Evolutionary conservation across 345 rosid species (phyloP).

Genomic region (Aethionema arabicum): DNA sequence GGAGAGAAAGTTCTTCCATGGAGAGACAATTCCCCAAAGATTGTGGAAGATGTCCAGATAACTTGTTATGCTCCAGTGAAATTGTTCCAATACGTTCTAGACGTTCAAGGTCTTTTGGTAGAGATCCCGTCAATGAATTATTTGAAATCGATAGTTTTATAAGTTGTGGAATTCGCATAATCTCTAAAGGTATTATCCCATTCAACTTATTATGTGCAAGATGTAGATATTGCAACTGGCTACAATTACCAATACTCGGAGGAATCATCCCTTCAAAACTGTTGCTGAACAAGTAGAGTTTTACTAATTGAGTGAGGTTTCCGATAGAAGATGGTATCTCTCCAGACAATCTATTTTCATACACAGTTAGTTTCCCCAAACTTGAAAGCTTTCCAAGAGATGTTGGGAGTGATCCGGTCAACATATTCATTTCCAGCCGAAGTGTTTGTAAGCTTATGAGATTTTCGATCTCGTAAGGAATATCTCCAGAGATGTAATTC

Average conservation of each 20-base stretch:
- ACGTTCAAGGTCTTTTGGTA: constrained; percentile 22
- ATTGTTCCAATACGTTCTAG: background rate
- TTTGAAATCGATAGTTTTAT: background rate
- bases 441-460: background rate
- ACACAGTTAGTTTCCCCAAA: background rate
- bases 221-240: background rate
- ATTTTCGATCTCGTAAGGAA: background rate
- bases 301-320: background rate
- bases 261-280: background rate
- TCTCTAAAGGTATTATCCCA: constrained; percentile 10
- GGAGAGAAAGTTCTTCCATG: constrained; percentile 10
- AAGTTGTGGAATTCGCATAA: background rate
- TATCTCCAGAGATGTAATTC: background rate
- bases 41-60: constrained; percentile 16
- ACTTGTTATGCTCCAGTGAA: background rate
- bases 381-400: background rate
- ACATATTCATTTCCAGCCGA: background rate
- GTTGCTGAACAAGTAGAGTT: background rate
- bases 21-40: constrained; percentile 23
- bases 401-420: background rate
- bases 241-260: constrained; percentile 21
- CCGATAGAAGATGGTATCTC: constrained; percentile 14
- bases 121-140: constrained; percentile 14
- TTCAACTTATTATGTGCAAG: constrained; percentile 13
- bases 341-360: background rate